Base-by-base conservation (phyloP, 2,329 filamentous ascomycete species). In the Trichophyton schoenleinii region DNA sequence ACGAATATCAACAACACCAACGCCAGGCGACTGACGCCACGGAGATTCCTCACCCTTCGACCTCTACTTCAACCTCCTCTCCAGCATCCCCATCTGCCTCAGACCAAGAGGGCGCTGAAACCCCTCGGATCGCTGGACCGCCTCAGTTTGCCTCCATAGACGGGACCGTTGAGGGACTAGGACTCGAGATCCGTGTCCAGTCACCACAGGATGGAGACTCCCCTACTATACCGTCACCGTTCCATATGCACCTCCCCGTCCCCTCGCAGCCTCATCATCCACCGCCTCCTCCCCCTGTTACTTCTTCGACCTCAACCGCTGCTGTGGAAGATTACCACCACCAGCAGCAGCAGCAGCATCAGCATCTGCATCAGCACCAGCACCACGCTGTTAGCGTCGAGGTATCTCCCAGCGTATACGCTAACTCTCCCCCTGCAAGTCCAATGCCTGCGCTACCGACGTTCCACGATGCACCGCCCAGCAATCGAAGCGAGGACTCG, bases 231-330 rank as follows among this genome's bases (percentile, higher is more conserved):
- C 70, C 72, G 4, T 70, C 71, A 22, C 63, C 66, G 9, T 55
- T 55, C 52, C 52, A 55, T 15, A 55, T 55, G 52, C 52, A 55
- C 34, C 70, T 72, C 6, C 70, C 71, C 38, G 64, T 72, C 8
- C 77, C 79, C n/a, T 71, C 71, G 38, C 70, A 79, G 60, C 74
- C 77, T 52, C 78, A 78, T 41, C 78, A 77, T 36, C 78, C 78
- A 20, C 71, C 72, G 6, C 61, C 66, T 6, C 28, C 20, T 20
- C 15, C 41, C n/a, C 15, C 41, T 44, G 41, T 15, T 44, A 44
- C 77, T 5, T 77, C 78, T 25, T 71, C 72, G 7, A 61, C 66
- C 5, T 15, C 11, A 13, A 13, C 34, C 2, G 34, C 34, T 38
- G 11, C 34, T 2, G 34, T 13, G 34, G 34, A 38, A 38, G 34